These are phyloP conservation scores for Phallus indusiatus DNA, from an alignment of 768 basidiomycete genomes.

Conservation along the genomic window DNA sequence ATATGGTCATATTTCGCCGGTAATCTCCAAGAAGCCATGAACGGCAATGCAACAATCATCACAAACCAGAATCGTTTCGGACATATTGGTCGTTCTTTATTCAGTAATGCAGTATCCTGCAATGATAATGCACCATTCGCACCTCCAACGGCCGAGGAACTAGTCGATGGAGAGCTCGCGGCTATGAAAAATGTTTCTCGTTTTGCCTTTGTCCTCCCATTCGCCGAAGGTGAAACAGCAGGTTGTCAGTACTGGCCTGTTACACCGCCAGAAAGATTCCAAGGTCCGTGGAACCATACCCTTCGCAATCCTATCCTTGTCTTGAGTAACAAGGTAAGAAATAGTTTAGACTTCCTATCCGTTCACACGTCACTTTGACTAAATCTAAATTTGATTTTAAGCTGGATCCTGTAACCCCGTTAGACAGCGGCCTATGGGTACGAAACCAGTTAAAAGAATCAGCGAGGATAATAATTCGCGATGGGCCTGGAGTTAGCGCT, in stretches of 20 bases:
- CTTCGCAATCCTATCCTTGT: constrained; percentile 20
- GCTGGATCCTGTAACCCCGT: not conserved
- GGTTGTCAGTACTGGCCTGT: constrained; percentile 13
- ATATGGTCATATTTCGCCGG: constrained; percentile 1
- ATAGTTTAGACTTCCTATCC: not conserved
- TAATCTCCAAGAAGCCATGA: constrained; percentile 7
- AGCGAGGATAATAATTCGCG: not conserved
- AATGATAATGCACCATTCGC: constrained; percentile 6
- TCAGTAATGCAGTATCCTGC: constrained; percentile 8
- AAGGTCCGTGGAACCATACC: constrained; percentile 22
- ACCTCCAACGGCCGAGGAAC: constrained; percentile 7
- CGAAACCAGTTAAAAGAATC: not conserved
- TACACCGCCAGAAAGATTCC: constrained; percentile 17
- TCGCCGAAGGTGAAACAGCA: constrained; percentile 9
- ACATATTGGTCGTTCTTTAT: not conserved
- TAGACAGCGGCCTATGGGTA: not conserved
- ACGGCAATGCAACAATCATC: constrained; percentile 3
- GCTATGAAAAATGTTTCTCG: constrained; percentile 4
- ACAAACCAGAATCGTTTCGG: not conserved
- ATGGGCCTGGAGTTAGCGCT: constrained; percentile 1
- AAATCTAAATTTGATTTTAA: not conserved
- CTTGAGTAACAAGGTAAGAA: constrained; percentile 19
- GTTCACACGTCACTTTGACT: too few relatives aligned
- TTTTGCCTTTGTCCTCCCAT: constrained; percentile 5
- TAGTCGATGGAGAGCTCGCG: constrained; percentile 3